Percentiles rank a stretch among this genome's conserved stretches.
Conservation (phyloP, 2,329 filamentous ascomycete species). For the Pyrenophora teres region DNA sequence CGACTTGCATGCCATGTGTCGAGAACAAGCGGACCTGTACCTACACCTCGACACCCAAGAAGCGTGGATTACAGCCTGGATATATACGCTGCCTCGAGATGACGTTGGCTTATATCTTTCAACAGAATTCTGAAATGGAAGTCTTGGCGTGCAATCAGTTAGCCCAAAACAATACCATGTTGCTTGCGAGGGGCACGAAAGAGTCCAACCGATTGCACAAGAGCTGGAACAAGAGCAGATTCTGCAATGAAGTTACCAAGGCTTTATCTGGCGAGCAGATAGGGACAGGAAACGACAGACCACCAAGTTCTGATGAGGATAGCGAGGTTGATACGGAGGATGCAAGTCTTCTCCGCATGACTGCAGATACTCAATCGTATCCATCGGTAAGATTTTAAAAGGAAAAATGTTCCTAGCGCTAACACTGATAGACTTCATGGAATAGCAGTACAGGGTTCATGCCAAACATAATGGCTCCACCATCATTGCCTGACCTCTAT, state of each 20-base stretch:
- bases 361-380: conserved; percentile 7
- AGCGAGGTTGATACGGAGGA: conserved; percentile 27
- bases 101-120: conserved; percentile 56
- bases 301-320: conserved; percentile 29
- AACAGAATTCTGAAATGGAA: conserved; percentile 62
- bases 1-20: conserved; percentile 68
- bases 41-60: conserved; percentile 74
- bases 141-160: conserved; percentile 61
- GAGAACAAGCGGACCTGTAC: conserved; percentile 67
- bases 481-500: not conserved
- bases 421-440: conserved; percentile 5
- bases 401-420: not conserved
- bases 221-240: conserved; percentile 65
- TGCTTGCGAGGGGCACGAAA: conserved; percentile 57
- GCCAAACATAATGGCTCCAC: not conserved
- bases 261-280: conserved; percentile 56
- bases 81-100: conserved; percentile 60
- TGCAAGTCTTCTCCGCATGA: conserved; percentile 11
- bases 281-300: conserved; percentile 9
- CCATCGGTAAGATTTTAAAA: conserved; percentile 7
- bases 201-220: conserved; percentile 63
- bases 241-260: conserved; percentile 65
- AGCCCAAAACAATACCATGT: conserved; percentile 53
- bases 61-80: conserved; percentile 72
- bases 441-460: not conserved